Conservation (phyloP, 495 filamentous ascomycete species). For the Aspergillus panamensis region DNA sequence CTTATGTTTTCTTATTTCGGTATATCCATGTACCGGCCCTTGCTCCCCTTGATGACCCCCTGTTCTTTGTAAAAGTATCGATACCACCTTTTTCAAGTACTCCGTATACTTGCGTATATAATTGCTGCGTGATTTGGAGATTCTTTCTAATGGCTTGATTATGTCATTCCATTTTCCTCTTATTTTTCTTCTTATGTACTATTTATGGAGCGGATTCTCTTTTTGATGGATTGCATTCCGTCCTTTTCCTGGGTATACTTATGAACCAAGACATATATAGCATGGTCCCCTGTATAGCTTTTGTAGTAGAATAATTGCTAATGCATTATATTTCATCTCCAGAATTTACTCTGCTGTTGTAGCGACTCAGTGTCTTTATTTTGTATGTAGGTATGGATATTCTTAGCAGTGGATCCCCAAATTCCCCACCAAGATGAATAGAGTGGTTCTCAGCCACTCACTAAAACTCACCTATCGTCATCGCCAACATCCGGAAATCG, state of each 20-base stretch:
- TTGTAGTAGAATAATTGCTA: neutral
- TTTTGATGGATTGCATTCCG: neutral
- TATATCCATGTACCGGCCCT: slow-evolving; percentile 9
- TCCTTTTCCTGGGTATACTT: neutral
- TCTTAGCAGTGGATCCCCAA: neutral
- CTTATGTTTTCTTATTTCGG: neutral
- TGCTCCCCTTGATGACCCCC: slow-evolving; percentile 1
- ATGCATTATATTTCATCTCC: neutral
- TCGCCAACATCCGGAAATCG: slow-evolving; percentile 1
- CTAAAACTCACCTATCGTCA: slow-evolving; percentile 10
- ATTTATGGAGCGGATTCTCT: neutral
- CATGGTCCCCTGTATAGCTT: neutral
- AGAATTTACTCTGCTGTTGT: too few relatives aligned
- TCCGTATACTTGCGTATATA: slow-evolving; percentile 2
- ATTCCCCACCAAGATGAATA: neutral
- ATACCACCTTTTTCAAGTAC: slow-evolving; percentile 16
- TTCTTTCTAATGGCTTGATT: neutral
- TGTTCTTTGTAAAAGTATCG: slow-evolving; percentile 22
- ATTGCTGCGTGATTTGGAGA: slow-evolving; percentile 3
- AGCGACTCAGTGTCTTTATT: too few relatives aligned
- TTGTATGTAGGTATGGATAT: too few relatives aligned
- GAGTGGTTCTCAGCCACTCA: slow-evolving; percentile 10
- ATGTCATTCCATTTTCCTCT: neutral
- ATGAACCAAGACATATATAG: slow-evolving; percentile 2
- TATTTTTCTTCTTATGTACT: neutral